Base-by-base conservation (phyloP, 2,329 filamentous ascomycete species). In the Trichoderma koningii region DNA sequence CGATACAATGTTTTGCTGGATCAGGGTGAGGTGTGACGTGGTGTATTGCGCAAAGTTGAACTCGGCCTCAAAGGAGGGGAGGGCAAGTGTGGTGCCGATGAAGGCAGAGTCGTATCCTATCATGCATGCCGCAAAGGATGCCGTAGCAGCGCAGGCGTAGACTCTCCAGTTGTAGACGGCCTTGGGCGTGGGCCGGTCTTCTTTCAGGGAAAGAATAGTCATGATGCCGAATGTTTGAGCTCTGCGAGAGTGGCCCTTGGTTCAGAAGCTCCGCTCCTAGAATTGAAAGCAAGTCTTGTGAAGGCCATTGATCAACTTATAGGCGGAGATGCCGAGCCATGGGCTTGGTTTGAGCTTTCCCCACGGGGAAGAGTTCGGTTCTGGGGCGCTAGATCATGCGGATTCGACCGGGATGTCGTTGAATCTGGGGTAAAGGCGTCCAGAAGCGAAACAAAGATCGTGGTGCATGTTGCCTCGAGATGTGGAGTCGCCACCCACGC, bases 21-120 rank as follows among this genome's bases (percentile, higher is more conserved):
- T 44, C 5, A 55, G 38, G 2, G 60, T 55, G 7, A 63, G 60
- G 42, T 47, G 48, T 26, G 60, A 53, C 28, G 17, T 38, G 19
- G 50, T 47, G 41, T 63, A 63, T 45, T 55, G 41, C 14, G 60
- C 48, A 38, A 63, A 63, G 4, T 55, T 63, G 28, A 63, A 63
- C 60, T 63, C 60, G 21, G 41, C 48, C 41, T 55, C 60, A 17
- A 63, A 63, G 1, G 60, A 63, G 38, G 60, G 60, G 60, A 63
- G 60, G 17, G 60, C 60, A 7, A 63, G 60, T 38, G 60, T 63
- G 5, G 60, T 63, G 50, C 60, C 60, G 15, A 63, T 63, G n/a
- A 63, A 63, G 41, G 60, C 60, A 53, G 60, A 63, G 50, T 63
- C 60, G 15, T 63, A 63, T 5, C 60, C 60, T 38, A 63, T 63